phyloP scores from a whole-genome alignment of 768 basidiomycete genomes.

The Xanthoconium stramineum region DNA sequence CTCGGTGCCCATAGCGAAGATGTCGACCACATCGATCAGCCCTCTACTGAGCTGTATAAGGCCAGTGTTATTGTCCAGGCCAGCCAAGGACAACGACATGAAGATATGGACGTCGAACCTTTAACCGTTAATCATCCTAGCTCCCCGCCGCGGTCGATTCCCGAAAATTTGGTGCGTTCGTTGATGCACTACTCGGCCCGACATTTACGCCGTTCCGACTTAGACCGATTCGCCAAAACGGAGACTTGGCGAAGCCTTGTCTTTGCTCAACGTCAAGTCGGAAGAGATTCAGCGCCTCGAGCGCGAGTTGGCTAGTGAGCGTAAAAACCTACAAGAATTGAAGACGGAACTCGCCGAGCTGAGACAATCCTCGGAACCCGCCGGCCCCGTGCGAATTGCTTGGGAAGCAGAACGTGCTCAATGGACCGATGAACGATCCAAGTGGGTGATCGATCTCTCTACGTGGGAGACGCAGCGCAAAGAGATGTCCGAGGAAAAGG shows the following conservation, averaged over 20 bases:
- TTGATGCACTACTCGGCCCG: background rate
- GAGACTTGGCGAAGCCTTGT: slow-evolving; percentile 40
- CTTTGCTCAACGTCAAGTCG: slow-evolving; percentile 48
- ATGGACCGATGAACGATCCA: slow-evolving; percentile 23
- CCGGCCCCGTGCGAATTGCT: slow-evolving; percentile 9
- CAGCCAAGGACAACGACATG: slow-evolving; percentile 25
- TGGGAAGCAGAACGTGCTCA: slow-evolving; percentile 27
- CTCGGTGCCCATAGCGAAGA: background rate
- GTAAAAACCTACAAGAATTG: background rate
- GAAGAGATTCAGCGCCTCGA: slow-evolving; percentile 46
- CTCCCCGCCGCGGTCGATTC: slow-evolving; percentile 23
- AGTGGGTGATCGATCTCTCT: slow-evolving; percentile 15
- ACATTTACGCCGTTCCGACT: background rate
- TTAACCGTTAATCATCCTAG: slow-evolving; percentile 9
- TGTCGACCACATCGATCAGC: slow-evolving; percentile 21
- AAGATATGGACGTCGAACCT: slow-evolving; percentile 21
- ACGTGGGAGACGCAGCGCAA: slow-evolving; percentile 18
- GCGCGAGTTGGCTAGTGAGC: slow-evolving; percentile 20
- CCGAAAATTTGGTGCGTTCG: slow-evolving; percentile 21
- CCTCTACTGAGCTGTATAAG: slow-evolving; percentile 23
- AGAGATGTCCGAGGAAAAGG: slow-evolving; percentile 11
- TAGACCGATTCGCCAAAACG: slow-evolving; percentile 31
- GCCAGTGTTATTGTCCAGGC: slow-evolving; percentile 30
- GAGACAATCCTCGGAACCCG: slow-evolving; percentile 13
- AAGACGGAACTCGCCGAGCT: slow-evolving; percentile 11